Base-by-base conservation (phyloP, 2,329 filamentous ascomycete genomes). In the Sporothrix mexicana region DNA sequence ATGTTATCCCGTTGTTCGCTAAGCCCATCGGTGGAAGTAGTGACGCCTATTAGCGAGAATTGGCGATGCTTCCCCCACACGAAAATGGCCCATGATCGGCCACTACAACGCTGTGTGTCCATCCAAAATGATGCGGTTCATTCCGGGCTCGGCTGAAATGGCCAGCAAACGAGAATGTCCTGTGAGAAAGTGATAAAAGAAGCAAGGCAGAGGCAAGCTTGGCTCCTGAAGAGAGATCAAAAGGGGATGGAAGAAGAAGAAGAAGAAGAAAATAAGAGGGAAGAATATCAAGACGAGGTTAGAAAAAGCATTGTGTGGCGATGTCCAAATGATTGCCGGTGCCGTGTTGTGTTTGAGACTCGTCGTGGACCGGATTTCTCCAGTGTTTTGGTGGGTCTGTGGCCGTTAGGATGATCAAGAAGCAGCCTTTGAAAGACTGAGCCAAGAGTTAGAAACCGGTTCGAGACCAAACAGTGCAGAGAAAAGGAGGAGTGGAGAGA, bases 51-150 rank as follows among this genome's bases (percentile, higher is more conserved):
- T 67, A 69, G 25, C 49, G 25, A 36, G n/a, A 23, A 55, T 69
- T 43, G 49, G 47, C 66, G 8, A 51, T 55, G 45, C n/a, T 36
- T 55, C 66, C 66, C n/a, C 61, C 61, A 66, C 66, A 55, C 30
- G n/a, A 23, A 36, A 53, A n/a, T 36, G 23, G 17, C 25, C 47
- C 30, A 23, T 66, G 66, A 69, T 55, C 66, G 43, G 47, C 66
- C 49, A 68, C 64, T 68, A 68, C 13, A 53, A 10, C 25, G 25
- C 25, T 13, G 15, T 2, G 15, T 23, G 13, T 43, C 30, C 36
- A 36, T 23, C 17, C 23, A 12, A 68, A 68, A 53, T 10, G 47
- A 53, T 53, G 64, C 43, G 62, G 25, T 10, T 68, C 25, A 53
- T 36, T 20, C 15, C 41, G 23, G 45, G 47, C 47, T 36, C 45